A percentile compares a stretch with the other conserved stretches of the same genome.
phyloP scores from a whole-genome alignment of 352 stramenopile genomes.

The Peronospora destructor region DNA sequence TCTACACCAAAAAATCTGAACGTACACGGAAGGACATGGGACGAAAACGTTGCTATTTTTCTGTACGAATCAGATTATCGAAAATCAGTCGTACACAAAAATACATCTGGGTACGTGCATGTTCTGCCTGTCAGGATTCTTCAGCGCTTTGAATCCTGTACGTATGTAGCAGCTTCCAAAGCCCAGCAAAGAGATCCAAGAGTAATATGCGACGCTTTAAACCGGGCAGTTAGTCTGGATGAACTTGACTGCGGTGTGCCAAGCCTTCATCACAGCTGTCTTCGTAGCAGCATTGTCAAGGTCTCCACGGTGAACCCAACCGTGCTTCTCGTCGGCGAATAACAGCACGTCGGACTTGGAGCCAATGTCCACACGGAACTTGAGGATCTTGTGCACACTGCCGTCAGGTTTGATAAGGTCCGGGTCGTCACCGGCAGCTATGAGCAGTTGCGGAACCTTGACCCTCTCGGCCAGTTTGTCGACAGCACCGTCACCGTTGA shows the following conservation, averaged over 20 bases:
- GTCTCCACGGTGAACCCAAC: constrained; percentile 81
- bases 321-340: constrained; percentile 69
- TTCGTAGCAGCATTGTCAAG: constrained; percentile 59
- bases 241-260: constrained; percentile 54
- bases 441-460: constrained; percentile 68
- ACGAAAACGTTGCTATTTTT: constrained; percentile 1
- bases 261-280: constrained; percentile 52
- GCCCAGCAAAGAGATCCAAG: neutral
- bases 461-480: constrained; percentile 66
- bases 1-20: too few relatives aligned
- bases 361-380: constrained; percentile 41
- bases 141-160: constrained; percentile 1
- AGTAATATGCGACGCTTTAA: neutral
- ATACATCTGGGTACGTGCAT: neutral
- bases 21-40: too few relatives aligned
- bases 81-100: constrained; percentile 1
- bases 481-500: constrained; percentile 59
- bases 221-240: constrained; percentile 46
- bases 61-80: constrained; percentile 5
- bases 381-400: constrained; percentile 70
- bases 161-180: neutral
- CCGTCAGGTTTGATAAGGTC: constrained; percentile 58
- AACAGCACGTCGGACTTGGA: constrained; percentile 52
- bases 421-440: constrained; percentile 62
- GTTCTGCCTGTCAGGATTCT: neutral